Conservation (phyloP, 2,329 filamentous ascomycete species). For the Pestalotiopsis sp. region DNA sequence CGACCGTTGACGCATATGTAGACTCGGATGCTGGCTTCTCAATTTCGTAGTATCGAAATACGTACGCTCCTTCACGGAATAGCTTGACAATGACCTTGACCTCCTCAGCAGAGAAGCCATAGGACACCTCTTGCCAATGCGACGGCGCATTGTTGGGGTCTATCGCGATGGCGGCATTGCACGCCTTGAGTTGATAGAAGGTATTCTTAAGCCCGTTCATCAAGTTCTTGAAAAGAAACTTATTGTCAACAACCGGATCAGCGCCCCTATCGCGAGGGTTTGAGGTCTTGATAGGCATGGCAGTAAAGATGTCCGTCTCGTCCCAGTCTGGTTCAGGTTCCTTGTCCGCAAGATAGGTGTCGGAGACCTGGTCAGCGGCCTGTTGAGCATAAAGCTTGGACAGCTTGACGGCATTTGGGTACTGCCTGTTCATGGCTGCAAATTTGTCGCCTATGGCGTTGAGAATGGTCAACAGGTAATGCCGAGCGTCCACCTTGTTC, state of each 20-base stretch:
- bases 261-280: constrained; percentile 87
- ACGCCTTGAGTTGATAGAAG: constrained; percentile 91
- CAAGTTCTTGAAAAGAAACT: constrained; percentile 95
- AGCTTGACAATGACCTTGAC: constrained; percentile 95
- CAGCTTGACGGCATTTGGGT: constrained; percentile 90
- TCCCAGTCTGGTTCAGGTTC: constrained; percentile 90
- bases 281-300: constrained; percentile 93
- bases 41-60: constrained; percentile 95
- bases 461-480: constrained; percentile 95
- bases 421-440: constrained; percentile 95
- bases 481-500: constrained; percentile 90
- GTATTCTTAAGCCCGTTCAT: constrained; percentile 96
- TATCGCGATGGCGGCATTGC: constrained; percentile 75
- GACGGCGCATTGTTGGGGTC: constrained; percentile 78
- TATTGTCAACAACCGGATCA: constrained; percentile 94
- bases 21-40: constrained; percentile 76
- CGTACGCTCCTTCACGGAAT: constrained; percentile 93
- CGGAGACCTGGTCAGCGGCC: constrained; percentile 62
- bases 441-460: constrained; percentile 99
- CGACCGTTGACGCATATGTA: constrained; percentile 78
- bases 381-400: constrained; percentile 77
- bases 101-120: constrained; percentile 96
- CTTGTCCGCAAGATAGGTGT: constrained; percentile 84
- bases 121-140: constrained; percentile 95
- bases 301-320: constrained; percentile 95